Percentiles rank a stretch among this genome's conserved stretches.
Evolutionary conservation across 768 basidiomycete species (phyloP).

Genomic region (Amanita muscaria): DNA sequence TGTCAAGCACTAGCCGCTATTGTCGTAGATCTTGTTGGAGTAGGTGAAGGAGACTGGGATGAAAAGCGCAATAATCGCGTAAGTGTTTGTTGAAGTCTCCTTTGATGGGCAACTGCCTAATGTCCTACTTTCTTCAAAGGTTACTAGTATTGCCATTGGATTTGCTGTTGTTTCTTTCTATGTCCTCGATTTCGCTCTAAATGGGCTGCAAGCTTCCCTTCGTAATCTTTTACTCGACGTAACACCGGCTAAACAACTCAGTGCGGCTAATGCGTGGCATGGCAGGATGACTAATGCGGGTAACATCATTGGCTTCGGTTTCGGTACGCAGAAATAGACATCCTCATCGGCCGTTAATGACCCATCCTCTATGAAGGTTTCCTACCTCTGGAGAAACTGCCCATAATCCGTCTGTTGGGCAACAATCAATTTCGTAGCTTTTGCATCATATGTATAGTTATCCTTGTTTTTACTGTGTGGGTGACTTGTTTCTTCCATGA

Average conservation of each 20-base stretch:
- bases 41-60: conserved; percentile 83
- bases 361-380: conserved; percentile 47
- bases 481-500: conserved; percentile 83
- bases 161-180: conserved; percentile 91
- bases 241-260: conserved; percentile 82
- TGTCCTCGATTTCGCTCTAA: conserved; percentile 92
- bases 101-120: neutral
- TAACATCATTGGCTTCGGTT: conserved; percentile 90
- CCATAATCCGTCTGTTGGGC: conserved; percentile 71
- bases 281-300: conserved; percentile 95
- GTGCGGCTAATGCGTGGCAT: conserved; percentile 96
- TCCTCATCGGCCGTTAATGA: neutral
- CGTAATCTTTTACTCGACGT: conserved; percentile 91
- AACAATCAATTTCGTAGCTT: conserved; percentile 96
- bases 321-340: conserved; percentile 43
- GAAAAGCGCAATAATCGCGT: conserved; percentile 59
- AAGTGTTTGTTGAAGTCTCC: conserved; percentile 15
- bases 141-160: conserved; percentile 62
- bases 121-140: conserved; percentile 28
- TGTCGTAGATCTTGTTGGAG: conserved; percentile 68
- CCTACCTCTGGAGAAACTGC: conserved; percentile 74
- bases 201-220: conserved; percentile 88
- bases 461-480: conserved; percentile 75
- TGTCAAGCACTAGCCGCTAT: conserved; percentile 65
- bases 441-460: conserved; percentile 74